Conservation (phyloP, 1,284 basidiomycete species). For the Boletus semigastroideus region DNA sequence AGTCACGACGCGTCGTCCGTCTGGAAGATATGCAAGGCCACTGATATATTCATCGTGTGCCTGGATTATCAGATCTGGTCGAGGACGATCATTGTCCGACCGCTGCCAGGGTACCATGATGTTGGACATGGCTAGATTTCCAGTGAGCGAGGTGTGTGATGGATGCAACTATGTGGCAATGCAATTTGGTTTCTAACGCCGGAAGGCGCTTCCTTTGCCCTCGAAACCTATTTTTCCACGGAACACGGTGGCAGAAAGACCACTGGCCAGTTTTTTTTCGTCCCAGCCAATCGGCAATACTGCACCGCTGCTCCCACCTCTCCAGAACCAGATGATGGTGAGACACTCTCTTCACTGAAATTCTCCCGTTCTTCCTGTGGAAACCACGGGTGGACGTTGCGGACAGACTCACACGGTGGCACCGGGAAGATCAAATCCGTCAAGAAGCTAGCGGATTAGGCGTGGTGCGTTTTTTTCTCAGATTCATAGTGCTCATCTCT, state of each 20-base stretch:
- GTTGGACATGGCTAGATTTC: no score
- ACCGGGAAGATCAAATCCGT: no score
- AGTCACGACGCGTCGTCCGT: not conserved
- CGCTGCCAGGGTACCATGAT: no score
- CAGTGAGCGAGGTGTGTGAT: no score
- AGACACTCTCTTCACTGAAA: slow-evolving; percentile 68
- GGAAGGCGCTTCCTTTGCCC: no score
- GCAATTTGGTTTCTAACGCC: no score
- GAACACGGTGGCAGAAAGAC: no score
- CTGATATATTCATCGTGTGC: not conserved
- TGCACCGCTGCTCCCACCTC: slow-evolving; percentile 35
- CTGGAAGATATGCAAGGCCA: not conserved
- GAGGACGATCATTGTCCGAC: not conserved
- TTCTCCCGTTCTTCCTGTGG: slow-evolving; percentile 68
- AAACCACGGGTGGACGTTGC: slow-evolving; percentile 67
- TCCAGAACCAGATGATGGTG: slow-evolving; percentile 47
- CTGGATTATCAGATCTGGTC: not conserved
- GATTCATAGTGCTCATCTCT: no score
- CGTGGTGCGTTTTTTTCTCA: slow-evolving; percentile 67
- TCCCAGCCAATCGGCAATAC: no score
- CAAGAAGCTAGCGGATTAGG: slow-evolving; percentile 87
- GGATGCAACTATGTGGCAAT: no score
- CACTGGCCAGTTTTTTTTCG: slow-evolving; percentile 60
- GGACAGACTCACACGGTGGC: no score
- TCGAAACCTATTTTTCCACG: no score